Conservation (phyloP, 2,329 filamentous ascomycete genomes). For the Paraphoma chrysanthemicola region DNA sequence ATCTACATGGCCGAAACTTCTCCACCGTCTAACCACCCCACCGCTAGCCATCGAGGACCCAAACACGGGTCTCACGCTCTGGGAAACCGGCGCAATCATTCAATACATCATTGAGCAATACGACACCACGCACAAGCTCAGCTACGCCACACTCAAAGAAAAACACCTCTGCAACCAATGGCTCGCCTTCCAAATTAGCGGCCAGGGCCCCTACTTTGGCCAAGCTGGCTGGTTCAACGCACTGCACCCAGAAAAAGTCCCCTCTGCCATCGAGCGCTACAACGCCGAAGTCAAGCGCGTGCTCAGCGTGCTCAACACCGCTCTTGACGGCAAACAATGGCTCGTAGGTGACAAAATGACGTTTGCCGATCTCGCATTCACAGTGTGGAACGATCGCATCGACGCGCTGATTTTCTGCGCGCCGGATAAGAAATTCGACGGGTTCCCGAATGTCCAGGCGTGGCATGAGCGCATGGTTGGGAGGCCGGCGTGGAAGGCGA, state of each 20-base stretch:
- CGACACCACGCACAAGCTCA: constrained; percentile 34
- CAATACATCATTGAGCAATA: constrained; percentile 49
- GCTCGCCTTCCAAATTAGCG: constrained; percentile 43
- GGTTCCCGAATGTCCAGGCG: too few species aligned
- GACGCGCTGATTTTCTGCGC: not conserved
- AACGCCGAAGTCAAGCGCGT: constrained; percentile 54
- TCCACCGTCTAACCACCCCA: too few species aligned
- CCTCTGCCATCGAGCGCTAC: constrained; percentile 54
- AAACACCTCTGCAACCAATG: constrained; percentile 36
- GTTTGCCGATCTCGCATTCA: constrained; percentile 53
- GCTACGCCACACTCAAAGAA: constrained; percentile 27
- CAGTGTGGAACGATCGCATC: constrained; percentile 42
- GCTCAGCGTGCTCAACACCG: constrained; percentile 51
- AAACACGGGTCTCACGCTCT: constrained; percentile 52
- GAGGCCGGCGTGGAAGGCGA: too few species aligned
- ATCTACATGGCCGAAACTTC: too few species aligned
- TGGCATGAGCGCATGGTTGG: too few species aligned
- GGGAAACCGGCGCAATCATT: constrained; percentile 52
- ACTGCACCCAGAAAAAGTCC: constrained; percentile 53
- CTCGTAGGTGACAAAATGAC: constrained; percentile 54
- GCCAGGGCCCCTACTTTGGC: constrained; percentile 50
- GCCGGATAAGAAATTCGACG: not conserved
- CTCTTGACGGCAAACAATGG: constrained; percentile 38
- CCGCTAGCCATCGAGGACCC: constrained; percentile 55
- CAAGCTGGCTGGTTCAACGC: constrained; percentile 50